Evolutionary conservation across 2,329 filamentous ascomycete genomes (phyloP).

Genomic region (Westerdykella aurantiaca): DNA sequence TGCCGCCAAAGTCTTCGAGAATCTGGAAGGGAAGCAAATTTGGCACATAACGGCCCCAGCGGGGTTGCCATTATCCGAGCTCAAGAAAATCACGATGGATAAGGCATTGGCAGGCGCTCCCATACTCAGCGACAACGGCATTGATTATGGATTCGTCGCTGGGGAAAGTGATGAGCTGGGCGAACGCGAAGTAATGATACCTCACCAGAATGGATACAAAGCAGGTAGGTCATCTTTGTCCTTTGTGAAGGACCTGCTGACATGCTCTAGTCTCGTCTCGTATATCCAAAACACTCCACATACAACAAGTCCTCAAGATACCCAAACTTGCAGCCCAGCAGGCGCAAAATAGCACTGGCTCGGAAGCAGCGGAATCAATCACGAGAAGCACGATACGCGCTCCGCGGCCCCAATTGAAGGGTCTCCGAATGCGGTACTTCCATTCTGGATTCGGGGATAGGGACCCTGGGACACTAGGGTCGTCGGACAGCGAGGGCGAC

Average conservation of each 20-base stretch:
- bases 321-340: conserved; percentile 38
- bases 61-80: conserved; percentile 60
- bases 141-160: conserved; percentile 56
- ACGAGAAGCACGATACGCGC: conserved; percentile 47
- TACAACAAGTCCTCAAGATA: conserved; percentile 59
- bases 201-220: conserved; percentile 52
- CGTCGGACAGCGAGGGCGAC: conserved; percentile 41
- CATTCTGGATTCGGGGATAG: conserved; percentile 56
- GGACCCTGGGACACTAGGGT: conserved; percentile 39
- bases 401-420: conserved; percentile 60
- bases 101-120: conserved; percentile 49
- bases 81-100: conserved; percentile 60
- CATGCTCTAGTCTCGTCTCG: conserved; percentile 15
- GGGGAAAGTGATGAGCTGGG: conserved; percentile 47
- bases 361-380: conserved; percentile 37
- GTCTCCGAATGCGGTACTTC: conserved; percentile 60
- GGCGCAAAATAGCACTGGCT: conserved; percentile 38
- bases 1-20: conserved; percentile 49
- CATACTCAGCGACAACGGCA: conserved; percentile 58
- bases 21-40: conserved; percentile 64
- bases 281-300: conserved; percentile 57
- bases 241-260: conserved; percentile 6
- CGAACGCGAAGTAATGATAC: conserved; percentile 57
- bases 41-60: conserved; percentile 76
- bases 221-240: conserved; percentile 42